A percentile compares a stretch with the other conserved stretches of the same genome.
These are phyloP conservation scores for Blastomyces silverae DNA, from an alignment of 2,329 filamentous ascomycete species.

Conservation along the genomic window DNA sequence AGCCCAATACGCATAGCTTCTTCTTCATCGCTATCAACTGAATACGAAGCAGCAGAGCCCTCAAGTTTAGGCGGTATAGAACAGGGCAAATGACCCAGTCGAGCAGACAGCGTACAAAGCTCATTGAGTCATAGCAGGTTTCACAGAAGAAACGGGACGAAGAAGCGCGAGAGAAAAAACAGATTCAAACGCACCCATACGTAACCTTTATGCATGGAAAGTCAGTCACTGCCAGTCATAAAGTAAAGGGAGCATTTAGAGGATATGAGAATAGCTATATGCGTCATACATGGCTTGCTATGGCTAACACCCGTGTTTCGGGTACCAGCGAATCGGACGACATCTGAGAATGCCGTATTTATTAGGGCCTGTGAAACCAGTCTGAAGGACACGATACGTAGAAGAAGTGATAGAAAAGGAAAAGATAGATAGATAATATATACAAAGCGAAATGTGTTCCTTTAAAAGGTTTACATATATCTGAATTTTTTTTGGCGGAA, in stretches of 20 bases:
- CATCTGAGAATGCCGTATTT: slow-evolving; percentile 22
- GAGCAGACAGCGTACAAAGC: neutral
- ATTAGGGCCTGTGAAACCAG: neutral
- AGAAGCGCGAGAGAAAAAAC: neutral
- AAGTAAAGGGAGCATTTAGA: slow-evolving; percentile 11
- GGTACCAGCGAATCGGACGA: slow-evolving; percentile 43
- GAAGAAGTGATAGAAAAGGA: neutral
- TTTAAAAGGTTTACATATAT: neutral
- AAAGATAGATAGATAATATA: neutral
- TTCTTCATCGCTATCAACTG: neutral
- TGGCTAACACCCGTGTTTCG: slow-evolving; percentile 67
- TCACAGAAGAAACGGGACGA: neutral
- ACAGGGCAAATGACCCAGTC: neutral
- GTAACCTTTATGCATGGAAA: slow-evolving; percentile 50
- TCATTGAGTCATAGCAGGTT: neutral
- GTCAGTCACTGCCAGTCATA: slow-evolving; percentile 13
- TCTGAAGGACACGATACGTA: neutral
- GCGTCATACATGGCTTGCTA: slow-evolving; percentile 83
- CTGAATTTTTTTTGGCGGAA: neutral
- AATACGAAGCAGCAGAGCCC: neutral
- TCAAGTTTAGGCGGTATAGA: neutral
- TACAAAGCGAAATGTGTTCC: neutral
- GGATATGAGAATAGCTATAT: slow-evolving; percentile 16
- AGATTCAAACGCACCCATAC: slow-evolving; percentile 21
- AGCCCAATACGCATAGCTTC: too few relatives aligned